These are phyloP conservation scores for Pneumocystis canis DNA, from an alignment of 1,139 yeast genomes.

Conservation along the genomic window DNA sequence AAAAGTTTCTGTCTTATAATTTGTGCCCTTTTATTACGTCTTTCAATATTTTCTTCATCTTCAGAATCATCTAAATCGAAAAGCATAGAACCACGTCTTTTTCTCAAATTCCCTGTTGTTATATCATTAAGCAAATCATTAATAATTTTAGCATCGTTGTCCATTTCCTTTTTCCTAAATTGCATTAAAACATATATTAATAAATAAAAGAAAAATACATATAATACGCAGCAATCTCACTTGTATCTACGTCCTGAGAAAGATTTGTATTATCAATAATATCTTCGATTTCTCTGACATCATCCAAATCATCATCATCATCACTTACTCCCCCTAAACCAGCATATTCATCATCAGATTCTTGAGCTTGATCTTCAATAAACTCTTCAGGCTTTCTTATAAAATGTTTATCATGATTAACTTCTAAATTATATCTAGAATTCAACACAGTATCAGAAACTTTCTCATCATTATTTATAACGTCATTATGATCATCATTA, in stretches of 20 bases:
- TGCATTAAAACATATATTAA: not conserved
- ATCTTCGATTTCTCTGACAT: constrained; percentile 25
- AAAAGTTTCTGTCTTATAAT: not conserved
- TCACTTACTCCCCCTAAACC: constrained; percentile 78
- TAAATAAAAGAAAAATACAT: constrained; percentile 8
- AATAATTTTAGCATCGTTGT: constrained; percentile 54
- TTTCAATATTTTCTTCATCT: constrained; percentile 46
- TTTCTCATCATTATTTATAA: constrained; percentile 2
- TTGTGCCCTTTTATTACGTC: not conserved
- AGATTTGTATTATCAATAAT: constrained; percentile 12
- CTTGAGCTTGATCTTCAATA: constrained; percentile 80
- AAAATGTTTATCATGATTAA: constrained; percentile 25
- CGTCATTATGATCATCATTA: constrained; percentile 2
- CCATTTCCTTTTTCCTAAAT: constrained; percentile 41
- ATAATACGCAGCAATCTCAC: constrained; percentile 37
- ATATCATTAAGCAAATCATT: constrained; percentile 68
- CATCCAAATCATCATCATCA: constrained; percentile 58
- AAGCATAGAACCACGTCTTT: constrained; percentile 37
- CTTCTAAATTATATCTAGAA: constrained; percentile 17
- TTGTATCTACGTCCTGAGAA: constrained; percentile 41
- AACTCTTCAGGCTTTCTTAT: constrained; percentile 41
- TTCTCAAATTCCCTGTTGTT: constrained; percentile 65
- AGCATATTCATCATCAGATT: constrained; percentile 92
- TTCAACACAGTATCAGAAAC: constrained; percentile 16
- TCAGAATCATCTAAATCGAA: constrained; percentile 53